phyloP scores from a whole-genome alignment of 352 stramenopile species.

The Phytophthora pisi region DNA sequence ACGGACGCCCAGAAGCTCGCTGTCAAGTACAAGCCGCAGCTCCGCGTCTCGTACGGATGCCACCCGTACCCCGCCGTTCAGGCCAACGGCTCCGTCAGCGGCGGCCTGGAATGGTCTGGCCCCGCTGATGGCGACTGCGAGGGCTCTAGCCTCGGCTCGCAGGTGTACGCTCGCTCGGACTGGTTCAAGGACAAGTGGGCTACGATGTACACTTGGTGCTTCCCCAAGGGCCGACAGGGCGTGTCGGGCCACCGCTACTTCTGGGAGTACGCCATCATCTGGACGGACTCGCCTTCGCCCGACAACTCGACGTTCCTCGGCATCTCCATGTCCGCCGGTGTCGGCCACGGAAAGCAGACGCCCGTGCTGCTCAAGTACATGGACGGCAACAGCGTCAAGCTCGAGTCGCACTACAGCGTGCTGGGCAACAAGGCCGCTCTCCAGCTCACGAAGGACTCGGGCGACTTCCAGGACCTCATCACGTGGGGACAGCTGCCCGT shows the following conservation, averaged over 20 bases:
- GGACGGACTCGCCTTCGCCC: conserved; percentile 33
- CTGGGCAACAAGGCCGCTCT: conserved; percentile 22
- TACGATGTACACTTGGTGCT: conserved; percentile 42
- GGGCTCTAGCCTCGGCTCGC: conserved; percentile 26
- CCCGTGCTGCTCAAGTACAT: conserved; percentile 34
- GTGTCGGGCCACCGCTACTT: conserved; percentile 41
- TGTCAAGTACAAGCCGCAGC: conserved; percentile 25
- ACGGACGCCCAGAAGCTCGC: conserved; percentile 15
- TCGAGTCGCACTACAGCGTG: conserved; percentile 30
- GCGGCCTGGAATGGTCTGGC: conserved; percentile 37
- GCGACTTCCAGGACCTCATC: conserved; percentile 37
- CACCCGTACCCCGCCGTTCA: conserved; percentile 43
- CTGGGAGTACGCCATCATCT: conserved; percentile 51
- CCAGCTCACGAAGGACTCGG: conserved; percentile 23
- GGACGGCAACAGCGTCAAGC: conserved; percentile 30
- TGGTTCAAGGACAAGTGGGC: conserved; percentile 36
- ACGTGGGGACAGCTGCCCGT: conserved; percentile 37
- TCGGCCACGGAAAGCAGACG: conserved; percentile 31
- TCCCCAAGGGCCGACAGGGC: conserved; percentile 43
- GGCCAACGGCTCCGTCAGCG: conserved; percentile 26
- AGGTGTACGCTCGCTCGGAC: conserved; percentile 32
- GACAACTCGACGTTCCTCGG: conserved; percentile 31
- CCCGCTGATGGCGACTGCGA: conserved; percentile 29
- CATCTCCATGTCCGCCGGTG: conserved; percentile 31
- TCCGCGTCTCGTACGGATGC: conserved; percentile 40